Percentiles rank a stretch among this genome's conserved stretches.
Conservation (phyloP, 2,329 filamentous ascomycete species). For the Ascochyta pisi region DNA sequence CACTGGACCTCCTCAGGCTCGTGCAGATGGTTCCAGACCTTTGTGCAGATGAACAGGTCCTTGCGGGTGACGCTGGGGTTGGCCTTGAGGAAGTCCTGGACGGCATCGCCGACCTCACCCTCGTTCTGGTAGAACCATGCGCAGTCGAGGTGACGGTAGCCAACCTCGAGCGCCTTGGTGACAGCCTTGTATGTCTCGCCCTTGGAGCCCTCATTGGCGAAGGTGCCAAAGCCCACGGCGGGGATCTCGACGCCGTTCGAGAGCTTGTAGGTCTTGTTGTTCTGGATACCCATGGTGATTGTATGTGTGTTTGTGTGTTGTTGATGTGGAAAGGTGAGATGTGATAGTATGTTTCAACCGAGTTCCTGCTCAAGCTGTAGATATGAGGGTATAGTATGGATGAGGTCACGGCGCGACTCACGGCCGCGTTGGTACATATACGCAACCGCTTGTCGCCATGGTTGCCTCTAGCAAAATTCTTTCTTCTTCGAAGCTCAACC, state of each 20-base stretch:
- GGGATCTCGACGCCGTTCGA: slow-evolving; percentile 70
- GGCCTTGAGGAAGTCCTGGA: slow-evolving; percentile 64
- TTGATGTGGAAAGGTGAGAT: not conserved
- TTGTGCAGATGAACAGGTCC: slow-evolving; percentile 76
- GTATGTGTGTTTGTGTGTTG: slow-evolving; percentile 5
- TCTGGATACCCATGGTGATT: slow-evolving; percentile 38
- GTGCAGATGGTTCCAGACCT: slow-evolving; percentile 66
- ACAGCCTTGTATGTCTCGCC: slow-evolving; percentile 63
- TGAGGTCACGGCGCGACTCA: slow-evolving; percentile 14
- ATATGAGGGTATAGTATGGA: slow-evolving; percentile 10
- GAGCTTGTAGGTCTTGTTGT: slow-evolving; percentile 58
- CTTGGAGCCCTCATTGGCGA: slow-evolving; percentile 71
- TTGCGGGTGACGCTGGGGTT: slow-evolving; percentile 62
- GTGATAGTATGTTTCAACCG: slow-evolving; percentile 3
- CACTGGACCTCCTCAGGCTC: slow-evolving; percentile 66
- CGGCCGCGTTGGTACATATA: slow-evolving; percentile 23
- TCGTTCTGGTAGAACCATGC: slow-evolving; percentile 78
- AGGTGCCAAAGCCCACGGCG: slow-evolving; percentile 75
- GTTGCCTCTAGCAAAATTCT: slow-evolving; percentile 28
- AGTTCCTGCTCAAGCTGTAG: slow-evolving; percentile 16
- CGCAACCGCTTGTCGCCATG: slow-evolving; percentile 12
- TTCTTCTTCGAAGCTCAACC: slow-evolving; percentile 18
- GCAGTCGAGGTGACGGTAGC: slow-evolving; percentile 71
- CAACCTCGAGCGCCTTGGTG: slow-evolving; percentile 63
- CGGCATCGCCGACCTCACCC: slow-evolving; percentile 70